These are phyloP conservation scores for Penicillium digitatum DNA, from an alignment of 2,329 filamentous ascomycete species.

Conservation along the genomic window DNA sequence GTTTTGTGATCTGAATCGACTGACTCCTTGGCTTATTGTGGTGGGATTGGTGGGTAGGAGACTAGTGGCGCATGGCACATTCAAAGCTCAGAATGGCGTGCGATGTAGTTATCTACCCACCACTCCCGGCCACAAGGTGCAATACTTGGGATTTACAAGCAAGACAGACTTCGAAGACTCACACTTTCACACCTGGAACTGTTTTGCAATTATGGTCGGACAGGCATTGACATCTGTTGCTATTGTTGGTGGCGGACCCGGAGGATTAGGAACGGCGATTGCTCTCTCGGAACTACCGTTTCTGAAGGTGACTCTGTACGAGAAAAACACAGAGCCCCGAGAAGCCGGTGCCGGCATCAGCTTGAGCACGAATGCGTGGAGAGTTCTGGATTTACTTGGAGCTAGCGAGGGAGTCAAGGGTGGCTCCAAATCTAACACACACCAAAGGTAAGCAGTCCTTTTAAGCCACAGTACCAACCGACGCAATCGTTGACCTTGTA, in stretches of 20 bases:
- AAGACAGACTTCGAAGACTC: background rate
- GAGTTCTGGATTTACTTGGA: slow-evolving; percentile 46
- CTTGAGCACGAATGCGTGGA: slow-evolving; percentile 48
- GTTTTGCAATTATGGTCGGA: slow-evolving; percentile 7
- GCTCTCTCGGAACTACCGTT: slow-evolving; percentile 43
- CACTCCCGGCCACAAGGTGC: background rate
- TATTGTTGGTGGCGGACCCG: slow-evolving; percentile 41
- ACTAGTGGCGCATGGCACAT: slow-evolving; percentile 10
- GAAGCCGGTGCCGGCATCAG: slow-evolving; percentile 50
- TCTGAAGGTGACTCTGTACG: slow-evolving; percentile 45
- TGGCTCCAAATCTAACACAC: slow-evolving; percentile 29
- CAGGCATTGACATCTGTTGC: slow-evolving; percentile 21
- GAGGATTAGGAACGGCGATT: slow-evolving; percentile 45
- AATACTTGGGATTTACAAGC: background rate
- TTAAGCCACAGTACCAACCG: background rate
- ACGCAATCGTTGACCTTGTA: background rate
- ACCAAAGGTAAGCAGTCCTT: slow-evolving; percentile 11
- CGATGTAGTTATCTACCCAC: slow-evolving; percentile 7
- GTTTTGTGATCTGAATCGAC: background rate
- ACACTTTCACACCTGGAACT: background rate
- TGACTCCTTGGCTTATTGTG: background rate
- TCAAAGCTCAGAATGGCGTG: slow-evolving; percentile 13
- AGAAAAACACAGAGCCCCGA: slow-evolving; percentile 44
- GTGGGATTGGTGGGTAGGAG: background rate
- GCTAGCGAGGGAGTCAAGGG: slow-evolving; percentile 40